Evolutionary conservation across 495 filamentous ascomycete genomes (phyloP), one percentile per base, ranked within the genome.

Genomic region (Aspergillus coremiiformis): DNA sequence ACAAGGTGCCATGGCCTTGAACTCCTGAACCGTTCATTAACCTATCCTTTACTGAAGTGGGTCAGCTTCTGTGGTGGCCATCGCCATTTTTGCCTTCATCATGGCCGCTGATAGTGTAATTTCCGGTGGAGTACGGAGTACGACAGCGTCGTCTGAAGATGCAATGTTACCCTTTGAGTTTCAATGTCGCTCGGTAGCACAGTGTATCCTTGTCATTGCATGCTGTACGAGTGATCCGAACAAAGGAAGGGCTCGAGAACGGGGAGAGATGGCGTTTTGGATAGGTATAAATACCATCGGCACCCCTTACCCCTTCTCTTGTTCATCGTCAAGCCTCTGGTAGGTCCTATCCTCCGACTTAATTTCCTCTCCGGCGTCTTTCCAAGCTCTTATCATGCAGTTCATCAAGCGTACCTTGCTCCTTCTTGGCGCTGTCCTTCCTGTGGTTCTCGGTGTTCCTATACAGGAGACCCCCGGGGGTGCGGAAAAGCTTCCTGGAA

Each of bases 91-190:
- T 44, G 19, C 9, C 7, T 12, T 33, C 43, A 23, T 35, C 27
- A 41, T 49, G 42, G 47, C 47, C 42, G 30, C 44, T 49, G 47
- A 55, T 49, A 49, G 39, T 49, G 39, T 33, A 51, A 29, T 49
- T 44, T 52, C 56, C 52, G 49, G 59, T 49, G 54, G 57, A 43
- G 50, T 42, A 60, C 57, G 54, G 57, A 43, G 50, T 42, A 60
- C 57, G 57, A 58, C 47, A 26, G 37, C 50, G 49, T 55, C 49
- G 48, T 55, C 55, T 60, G 53, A 51, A 47, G 53, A 58, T 47
- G 55, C 61, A 56, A 58, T 63, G 61, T 63, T 48, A 63, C 61
- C 61, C 55, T 58, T 46, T 49, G 53, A 51, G 61, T 58, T 63
- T 58, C 27, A 35, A 50, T 30, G 21, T 44, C 17, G 41, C 44